Base-by-base conservation (phyloP, 2,329 filamentous ascomycete species). In the Penicillium sp. region DNA sequence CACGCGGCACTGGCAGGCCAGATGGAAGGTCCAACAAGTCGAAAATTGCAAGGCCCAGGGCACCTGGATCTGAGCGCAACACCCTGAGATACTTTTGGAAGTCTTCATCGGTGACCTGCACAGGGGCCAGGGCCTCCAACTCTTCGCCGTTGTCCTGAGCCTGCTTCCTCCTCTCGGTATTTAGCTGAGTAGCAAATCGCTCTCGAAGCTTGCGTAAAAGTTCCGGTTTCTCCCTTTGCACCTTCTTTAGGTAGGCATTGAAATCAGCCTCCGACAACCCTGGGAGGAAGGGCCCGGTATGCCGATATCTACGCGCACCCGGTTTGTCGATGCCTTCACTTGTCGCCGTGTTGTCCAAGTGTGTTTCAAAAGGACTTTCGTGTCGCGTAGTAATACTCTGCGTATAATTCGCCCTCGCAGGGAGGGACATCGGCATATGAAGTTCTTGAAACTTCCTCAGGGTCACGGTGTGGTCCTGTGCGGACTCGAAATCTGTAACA, bases 391-490 rank as follows among this genome's bases (percentile, higher is more conserved):
- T 53, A 50, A 71, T 66, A 57, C 60, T 71, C 21, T 64, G 71
- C 13, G 72, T 65, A 55, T 76, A 76, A 53, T 73, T 72, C 61
- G 73, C 67, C 60, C 72, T 75, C 15, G 71, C 68, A 29, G 75
- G 75, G 29, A 87, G 81, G 19, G 88, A 85, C 63, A 97, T 80
- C 6, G 91, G 88, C 58, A 97, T 79, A 62, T 87, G 85, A 75
- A 97, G 83, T 76, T 96, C 91, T 74, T 92, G 90, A 81, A 90
- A 97, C 82, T 97, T 98, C 73, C 88, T 83, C 60, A 96, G 82
- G 7, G 92, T 93, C 68, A 92, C 81, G 56, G 89, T 86, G 78
- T 96, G 92, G 76, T 97, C 92, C 60, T 89, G 86, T 0, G 93
- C 91, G 44, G 91, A 93, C 66, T 88, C 84, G 78, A 93, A 98